These are phyloP conservation scores for Penicillium aurantiogriseum DNA, from an alignment of 2,329 filamentous ascomycete genomes.

Conservation along the genomic window DNA sequence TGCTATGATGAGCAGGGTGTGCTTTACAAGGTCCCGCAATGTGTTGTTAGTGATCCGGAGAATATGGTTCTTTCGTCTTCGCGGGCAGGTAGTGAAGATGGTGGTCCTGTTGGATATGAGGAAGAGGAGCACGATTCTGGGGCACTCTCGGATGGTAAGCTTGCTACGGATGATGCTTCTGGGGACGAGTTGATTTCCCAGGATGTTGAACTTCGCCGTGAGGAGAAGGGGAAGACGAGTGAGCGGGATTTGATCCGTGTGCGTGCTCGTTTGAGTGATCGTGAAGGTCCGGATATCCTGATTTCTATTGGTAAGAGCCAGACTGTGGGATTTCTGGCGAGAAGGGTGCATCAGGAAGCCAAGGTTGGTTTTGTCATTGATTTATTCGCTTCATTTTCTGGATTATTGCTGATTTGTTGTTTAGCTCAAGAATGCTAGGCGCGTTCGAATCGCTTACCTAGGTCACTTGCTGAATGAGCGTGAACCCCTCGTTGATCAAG, in stretches of 20 bases:
- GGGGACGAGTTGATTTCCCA: conserved; percentile 39
- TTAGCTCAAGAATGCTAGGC: conserved; percentile 59
- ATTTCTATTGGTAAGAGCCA: conserved; percentile 60
- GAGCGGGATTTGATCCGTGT: conserved; percentile 58
- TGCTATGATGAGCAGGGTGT: conserved; percentile 70
- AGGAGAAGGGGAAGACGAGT: conserved; percentile 62
- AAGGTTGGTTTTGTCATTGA: conserved; percentile 51
- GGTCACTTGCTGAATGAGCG: conserved; percentile 75
- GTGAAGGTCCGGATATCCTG: conserved; percentile 60
- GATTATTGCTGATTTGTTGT: conserved; percentile 8
- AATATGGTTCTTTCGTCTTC: conserved; percentile 46
- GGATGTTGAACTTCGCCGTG: conserved; percentile 44
- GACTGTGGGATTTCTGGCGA: conserved; percentile 61
- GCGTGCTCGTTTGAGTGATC: conserved; percentile 65
- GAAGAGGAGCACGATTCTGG: conserved; percentile 28
- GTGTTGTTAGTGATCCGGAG: conserved; percentile 66
- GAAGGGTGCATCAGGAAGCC: conserved; percentile 62
- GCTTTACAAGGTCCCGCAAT: conserved; percentile 67
- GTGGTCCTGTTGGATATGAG: conserved; percentile 8
- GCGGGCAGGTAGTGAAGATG: conserved; percentile 16
- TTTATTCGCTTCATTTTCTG: conserved; percentile 1
- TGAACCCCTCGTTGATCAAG: conserved; percentile 63
- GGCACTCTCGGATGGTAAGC: conserved; percentile 31
- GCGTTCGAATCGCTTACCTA: conserved; percentile 73
- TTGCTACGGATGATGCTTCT: conserved; percentile 40